Percentiles rank a stretch among this genome's conserved stretches.
These are phyloP conservation scores for Eimeria mitis DNA, from an alignment of 169 alveolate genomes.

Conservation along the genomic window DNA sequence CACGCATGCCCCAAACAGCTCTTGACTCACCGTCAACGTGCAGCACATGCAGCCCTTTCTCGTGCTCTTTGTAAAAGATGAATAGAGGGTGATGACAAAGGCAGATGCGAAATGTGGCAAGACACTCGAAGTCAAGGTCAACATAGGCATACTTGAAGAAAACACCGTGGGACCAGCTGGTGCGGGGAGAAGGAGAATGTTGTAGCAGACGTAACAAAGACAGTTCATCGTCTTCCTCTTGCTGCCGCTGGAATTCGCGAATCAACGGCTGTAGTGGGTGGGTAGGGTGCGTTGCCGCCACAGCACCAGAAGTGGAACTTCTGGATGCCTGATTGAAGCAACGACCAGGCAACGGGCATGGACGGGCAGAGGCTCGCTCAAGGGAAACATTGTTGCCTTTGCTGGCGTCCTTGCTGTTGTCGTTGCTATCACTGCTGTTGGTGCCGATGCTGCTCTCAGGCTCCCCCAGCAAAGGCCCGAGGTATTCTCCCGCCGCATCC, in stretches of 20 bases:
- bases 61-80: conserved; percentile 73
- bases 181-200: conserved; percentile 53
- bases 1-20: background rate
- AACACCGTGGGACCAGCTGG: conserved; percentile 82
- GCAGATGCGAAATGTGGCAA: conserved; percentile 75
- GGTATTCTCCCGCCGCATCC: conserved; percentile 31
- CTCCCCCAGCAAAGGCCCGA: conserved; percentile 28
- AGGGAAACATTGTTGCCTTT: background rate
- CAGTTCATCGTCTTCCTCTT: conserved; percentile 59
- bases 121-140: conserved; percentile 79
- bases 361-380: background rate
- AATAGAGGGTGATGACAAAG: conserved; percentile 69
- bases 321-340: background rate
- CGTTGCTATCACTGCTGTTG: background rate
- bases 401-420: background rate
- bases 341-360: background rate
- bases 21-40: conserved; percentile 77
- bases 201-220: conserved; percentile 58
- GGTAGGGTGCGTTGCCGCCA: background rate
- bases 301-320: background rate
- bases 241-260: conserved; percentile 40
- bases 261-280: background rate
- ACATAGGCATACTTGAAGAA: conserved; percentile 80
- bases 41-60: conserved; percentile 72
- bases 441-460: conserved; percentile 11